phyloP scores from a whole-genome alignment of 495 filamentous ascomycete genomes.

The Gamarada debralockiae region DNA sequence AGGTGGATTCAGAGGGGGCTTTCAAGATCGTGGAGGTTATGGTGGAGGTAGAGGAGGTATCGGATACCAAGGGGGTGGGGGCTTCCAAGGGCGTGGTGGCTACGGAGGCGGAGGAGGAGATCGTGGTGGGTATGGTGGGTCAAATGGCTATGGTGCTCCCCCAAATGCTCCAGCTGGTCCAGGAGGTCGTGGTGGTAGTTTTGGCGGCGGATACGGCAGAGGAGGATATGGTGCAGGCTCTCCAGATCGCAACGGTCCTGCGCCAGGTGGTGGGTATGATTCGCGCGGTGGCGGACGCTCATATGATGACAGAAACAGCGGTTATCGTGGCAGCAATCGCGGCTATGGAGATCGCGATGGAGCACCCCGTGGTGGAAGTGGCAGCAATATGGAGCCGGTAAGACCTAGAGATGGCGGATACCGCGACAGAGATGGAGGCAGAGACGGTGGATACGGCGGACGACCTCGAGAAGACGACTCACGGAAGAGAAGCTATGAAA shows the following conservation, averaged over 20 bases:
- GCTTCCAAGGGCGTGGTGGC: constrained; percentile 47
- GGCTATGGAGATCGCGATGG: constrained; percentile 53
- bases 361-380: constrained; percentile 51
- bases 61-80: constrained; percentile 59
- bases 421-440: constrained; percentile 35
- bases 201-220: constrained; percentile 43
- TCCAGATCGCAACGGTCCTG: constrained; percentile 29
- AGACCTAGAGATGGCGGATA: constrained; percentile 49
- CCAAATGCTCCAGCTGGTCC: constrained; percentile 79
- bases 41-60: constrained; percentile 41
- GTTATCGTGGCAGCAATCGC: constrained; percentile 58
- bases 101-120: constrained; percentile 19
- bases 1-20: constrained; percentile 55
- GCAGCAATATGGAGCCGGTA: constrained; percentile 68
- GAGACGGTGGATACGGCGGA: constrained; percentile 45
- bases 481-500: constrained; percentile 59
- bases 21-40: constrained; percentile 46
- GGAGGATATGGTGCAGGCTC: constrained; percentile 35
- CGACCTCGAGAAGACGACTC: constrained; percentile 53
- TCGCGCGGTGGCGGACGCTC: constrained; percentile 54
- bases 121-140: constrained; percentile 41
- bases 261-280: constrained; percentile 56
- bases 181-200: constrained; percentile 56
- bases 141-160: constrained; percentile 45
- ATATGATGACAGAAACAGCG: constrained; percentile 59